Conservation (phyloP, 2,329 filamentous ascomycete genomes). For the Botrytis medusae region DNA sequence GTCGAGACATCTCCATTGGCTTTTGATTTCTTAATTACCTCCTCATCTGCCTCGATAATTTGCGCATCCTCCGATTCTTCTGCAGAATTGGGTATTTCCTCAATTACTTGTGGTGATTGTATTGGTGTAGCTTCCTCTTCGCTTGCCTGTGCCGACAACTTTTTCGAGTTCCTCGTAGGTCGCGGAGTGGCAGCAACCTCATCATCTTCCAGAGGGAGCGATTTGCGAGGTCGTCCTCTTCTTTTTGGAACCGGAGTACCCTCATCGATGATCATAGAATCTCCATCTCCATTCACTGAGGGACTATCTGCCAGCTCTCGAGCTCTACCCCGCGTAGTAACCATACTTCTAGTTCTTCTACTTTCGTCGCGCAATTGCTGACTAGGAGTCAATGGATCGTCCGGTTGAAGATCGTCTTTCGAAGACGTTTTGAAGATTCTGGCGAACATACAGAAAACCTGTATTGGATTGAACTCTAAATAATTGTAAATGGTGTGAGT, state of each 20-base stretch:
- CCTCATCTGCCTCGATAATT: conserved; percentile 1
- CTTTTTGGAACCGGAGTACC: conserved; percentile 22
- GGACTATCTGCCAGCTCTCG: conserved; percentile 17
- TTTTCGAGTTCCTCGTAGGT: conserved; percentile 33
- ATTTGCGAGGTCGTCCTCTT: conserved; percentile 23
- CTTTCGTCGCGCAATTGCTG: conserved; percentile 19
- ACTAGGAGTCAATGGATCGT: conserved; percentile 21
- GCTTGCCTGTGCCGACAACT: conserved; percentile 30
- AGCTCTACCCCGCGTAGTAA: conserved; percentile 29
- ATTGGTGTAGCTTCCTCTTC: conserved; percentile 23
- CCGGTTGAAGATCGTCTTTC: conserved; percentile 28
- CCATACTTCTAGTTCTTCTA: conserved; percentile 28
- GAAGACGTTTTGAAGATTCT: conserved; percentile 32
- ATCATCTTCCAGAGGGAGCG: conserved; percentile 17
- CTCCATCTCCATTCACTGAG: conserved; percentile 25
- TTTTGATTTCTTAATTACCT: neutral
- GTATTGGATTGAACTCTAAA: neutral
- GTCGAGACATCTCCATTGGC: neutral
- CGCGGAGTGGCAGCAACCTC: conserved; percentile 22
- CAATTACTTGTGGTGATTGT: conserved; percentile 25
- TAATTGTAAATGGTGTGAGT: neutral
- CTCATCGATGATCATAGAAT: conserved; percentile 24
- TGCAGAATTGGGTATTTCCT: conserved; percentile 32
- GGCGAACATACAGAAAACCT: conserved; percentile 33
- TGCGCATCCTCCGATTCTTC: conserved; percentile 4